Percentiles rank a stretch among this genome's conserved stretches.
Evolutionary conservation across 306 rosid species (phyloP).

Genomic region (Fagus crenata): DNA sequence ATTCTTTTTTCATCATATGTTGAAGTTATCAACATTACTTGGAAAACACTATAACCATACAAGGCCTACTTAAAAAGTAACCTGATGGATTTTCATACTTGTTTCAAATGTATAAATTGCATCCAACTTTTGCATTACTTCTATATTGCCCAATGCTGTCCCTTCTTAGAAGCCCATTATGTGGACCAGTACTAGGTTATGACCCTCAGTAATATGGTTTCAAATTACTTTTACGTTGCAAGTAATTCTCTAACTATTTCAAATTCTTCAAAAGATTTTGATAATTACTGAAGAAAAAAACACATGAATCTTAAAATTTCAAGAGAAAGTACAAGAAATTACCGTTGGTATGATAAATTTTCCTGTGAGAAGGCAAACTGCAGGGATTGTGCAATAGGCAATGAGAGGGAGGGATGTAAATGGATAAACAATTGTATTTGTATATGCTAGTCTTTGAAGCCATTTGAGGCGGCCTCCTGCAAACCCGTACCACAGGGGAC

Average conservation of each 20-base stretch:
- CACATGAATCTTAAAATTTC: not conserved
- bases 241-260: not conserved
- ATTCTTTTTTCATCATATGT: no score
- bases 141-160: no score
- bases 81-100: no score
- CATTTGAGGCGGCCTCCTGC: constrained; percentile 91
- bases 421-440: constrained; percentile 96
- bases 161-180: no score
- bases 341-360: constrained; percentile 98
- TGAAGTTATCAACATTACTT: no score
- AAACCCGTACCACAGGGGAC: constrained; percentile 97
- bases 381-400: constrained; percentile 88
- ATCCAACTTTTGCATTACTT: no score
- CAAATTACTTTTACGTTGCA: no score
- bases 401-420: constrained; percentile 92
- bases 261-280: constrained; percentile 6
- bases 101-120: no score
- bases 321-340: constrained; percentile 30
- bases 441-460: constrained; percentile 88
- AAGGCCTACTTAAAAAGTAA: no score
- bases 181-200: no score
- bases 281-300: constrained; percentile 2
- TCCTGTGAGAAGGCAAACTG: constrained; percentile 93
- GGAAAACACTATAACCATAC: no score
- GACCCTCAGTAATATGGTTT: no score